Base-by-base conservation (phyloP, 108 stramenopile species). In the Skeletonema potamos region DNA sequence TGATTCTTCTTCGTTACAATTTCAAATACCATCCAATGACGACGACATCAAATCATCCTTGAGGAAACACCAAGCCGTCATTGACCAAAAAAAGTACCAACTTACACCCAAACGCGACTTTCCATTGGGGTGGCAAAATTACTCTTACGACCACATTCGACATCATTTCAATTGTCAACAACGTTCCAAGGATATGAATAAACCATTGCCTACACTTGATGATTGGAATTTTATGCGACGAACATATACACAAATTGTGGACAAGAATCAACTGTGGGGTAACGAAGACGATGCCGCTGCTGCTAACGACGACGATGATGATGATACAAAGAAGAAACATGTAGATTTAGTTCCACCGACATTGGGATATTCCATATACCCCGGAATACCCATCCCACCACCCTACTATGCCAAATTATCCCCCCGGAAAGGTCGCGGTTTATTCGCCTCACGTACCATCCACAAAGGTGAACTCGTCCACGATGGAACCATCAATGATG, bases 371-470 rank as follows among this genome's bases (percentile, higher is more conserved):
- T 59, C 58, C 0, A 12, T 59, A 2, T 5, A 4, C 17, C 26
- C 22, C 4, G 58, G 58, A 4, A 9, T 59, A 4, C 58, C 58
- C 17, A 3, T 59, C 17, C 55, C 58, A 17, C 54, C 68, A 17
- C 58, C 58, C 2, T 65, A 63, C 26, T 61, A 72, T 28, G 63
- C 61, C 11, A 34, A 72, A 22, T 27, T 29, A 13, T 27, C 63
- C 8, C 17, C n/a, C 1, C 43, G 44, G 6, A 51, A 64, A 13
- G 71, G 71, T 15, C n/a, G 71, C 1, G 71, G 71, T 0, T 4
- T 72, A 9, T 72, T 72, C 13, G 71, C 71, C 3, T 20, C 36
- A 1, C 13, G 61, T 1, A 5, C 33, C 44, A 72, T 72, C 7
- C 3, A 22, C 4, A 51, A 65, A 17, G 71, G 71, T 6, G 41